These are phyloP conservation scores for Tolypocladium pustulatum DNA, from an alignment of 2,329 filamentous ascomycete genomes.

Conservation along the genomic window DNA sequence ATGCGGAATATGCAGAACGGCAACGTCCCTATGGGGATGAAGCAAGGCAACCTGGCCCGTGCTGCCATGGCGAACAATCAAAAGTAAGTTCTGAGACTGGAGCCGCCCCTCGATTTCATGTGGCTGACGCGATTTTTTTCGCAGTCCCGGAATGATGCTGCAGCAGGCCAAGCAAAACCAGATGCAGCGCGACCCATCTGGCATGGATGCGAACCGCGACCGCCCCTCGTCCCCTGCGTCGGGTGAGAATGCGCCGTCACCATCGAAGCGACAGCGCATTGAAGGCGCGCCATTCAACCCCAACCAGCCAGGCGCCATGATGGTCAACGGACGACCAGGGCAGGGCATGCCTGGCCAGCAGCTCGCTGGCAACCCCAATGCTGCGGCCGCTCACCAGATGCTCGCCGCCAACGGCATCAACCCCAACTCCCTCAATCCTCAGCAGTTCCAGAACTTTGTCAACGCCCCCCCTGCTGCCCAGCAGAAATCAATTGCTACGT, in stretches of 20 bases:
- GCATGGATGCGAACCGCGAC: conserved; percentile 74
- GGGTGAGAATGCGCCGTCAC: conserved; percentile 81
- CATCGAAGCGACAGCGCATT: conserved; percentile 79
- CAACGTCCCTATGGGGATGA: conserved; percentile 47
- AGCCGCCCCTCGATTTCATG: neutral
- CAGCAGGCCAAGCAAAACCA: conserved; percentile 63
- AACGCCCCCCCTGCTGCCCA: conserved; percentile 50
- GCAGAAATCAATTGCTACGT: conserved; percentile 78
- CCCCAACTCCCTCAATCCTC: conserved; percentile 58
- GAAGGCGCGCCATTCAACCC: conserved; percentile 62
- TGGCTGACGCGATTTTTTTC: neutral
- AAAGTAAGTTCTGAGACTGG: conserved; percentile 41
- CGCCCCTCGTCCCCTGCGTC: conserved; percentile 73
- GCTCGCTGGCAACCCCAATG: conserved; percentile 43
- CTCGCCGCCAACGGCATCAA: conserved; percentile 64
- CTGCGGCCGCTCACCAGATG: conserved; percentile 46
- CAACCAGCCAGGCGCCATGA: conserved; percentile 54
- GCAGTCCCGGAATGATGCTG: conserved; percentile 61
- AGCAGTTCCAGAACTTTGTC: conserved; percentile 61
- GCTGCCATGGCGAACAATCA: conserved; percentile 72
- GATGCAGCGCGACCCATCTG: conserved; percentile 81
- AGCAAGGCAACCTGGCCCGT: conserved; percentile 54
- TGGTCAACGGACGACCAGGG: conserved; percentile 60
- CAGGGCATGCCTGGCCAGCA: conserved; percentile 65
- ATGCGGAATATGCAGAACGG: conserved; percentile 58